These are phyloP conservation scores for Mediolabrus comicus DNA, from an alignment of 108 stramenopile genomes.

Conservation along the genomic window DNA sequence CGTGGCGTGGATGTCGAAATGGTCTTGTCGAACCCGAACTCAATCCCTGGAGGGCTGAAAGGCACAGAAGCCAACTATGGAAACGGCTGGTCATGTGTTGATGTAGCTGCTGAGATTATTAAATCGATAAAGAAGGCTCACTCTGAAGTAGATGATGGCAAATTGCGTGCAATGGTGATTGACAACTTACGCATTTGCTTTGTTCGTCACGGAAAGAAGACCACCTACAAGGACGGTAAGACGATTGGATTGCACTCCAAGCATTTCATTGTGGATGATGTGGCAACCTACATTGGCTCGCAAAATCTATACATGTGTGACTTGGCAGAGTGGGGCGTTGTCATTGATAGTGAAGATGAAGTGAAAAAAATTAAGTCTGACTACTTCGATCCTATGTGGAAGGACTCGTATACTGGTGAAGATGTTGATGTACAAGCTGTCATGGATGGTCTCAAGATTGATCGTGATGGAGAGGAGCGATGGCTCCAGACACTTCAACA, in stretches of 20 bases:
- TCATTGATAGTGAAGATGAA: constrained; percentile 39
- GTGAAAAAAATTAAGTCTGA: constrained; percentile 38
- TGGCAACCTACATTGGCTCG: constrained; percentile 46
- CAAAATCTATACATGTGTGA: constrained; percentile 58
- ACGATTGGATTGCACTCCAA: constrained; percentile 57
- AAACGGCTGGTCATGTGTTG: constrained; percentile 64
- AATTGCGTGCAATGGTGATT: constrained; percentile 28
- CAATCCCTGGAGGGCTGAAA: constrained; percentile 42
- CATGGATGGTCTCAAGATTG: constrained; percentile 65
- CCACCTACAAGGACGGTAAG: constrained; percentile 37
- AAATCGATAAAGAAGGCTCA: constrained; percentile 43
- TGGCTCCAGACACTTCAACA: background rate
- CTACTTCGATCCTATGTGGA: constrained; percentile 54
- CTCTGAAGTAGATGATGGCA: constrained; percentile 25
- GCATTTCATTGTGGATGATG: constrained; percentile 52
- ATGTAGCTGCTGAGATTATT: constrained; percentile 60
- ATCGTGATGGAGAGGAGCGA: constrained; percentile 38
- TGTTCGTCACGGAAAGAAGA: constrained; percentile 24
- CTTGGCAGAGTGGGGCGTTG: constrained; percentile 51
- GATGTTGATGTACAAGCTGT: constrained; percentile 61
- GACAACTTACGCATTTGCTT: constrained; percentile 51
- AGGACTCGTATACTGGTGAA: constrained; percentile 52
- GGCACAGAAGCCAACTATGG: constrained; percentile 59
- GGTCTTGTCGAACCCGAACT: constrained; percentile 40
- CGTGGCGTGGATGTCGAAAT: constrained; percentile 49